These are phyloP conservation scores for Malus asiatica DNA, from an alignment of 306 rosid species.

Conservation along the genomic window DNA sequence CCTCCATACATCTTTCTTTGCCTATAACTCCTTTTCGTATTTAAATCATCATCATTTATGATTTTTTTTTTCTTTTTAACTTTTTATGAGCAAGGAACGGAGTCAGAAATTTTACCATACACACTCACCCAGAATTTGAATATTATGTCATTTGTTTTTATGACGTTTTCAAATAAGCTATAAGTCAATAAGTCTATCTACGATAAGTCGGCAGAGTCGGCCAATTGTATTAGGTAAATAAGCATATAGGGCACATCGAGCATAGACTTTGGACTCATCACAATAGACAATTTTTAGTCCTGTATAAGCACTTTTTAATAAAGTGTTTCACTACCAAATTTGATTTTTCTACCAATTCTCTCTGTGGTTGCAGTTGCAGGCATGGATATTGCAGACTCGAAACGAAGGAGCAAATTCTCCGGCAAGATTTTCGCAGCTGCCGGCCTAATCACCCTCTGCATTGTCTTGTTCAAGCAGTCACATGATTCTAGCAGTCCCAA, in stretches of 20 bases:
- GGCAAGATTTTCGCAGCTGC: conserved; percentile 55
- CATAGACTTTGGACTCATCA: not conserved
- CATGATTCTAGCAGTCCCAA: conserved; percentile 46
- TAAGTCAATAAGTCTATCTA: not conserved
- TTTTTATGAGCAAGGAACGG: not conserved
- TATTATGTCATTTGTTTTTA: too few relatives aligned
- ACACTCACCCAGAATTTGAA: too few relatives aligned
- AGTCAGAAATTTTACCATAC: too few relatives aligned
- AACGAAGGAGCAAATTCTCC: conserved; percentile 45
- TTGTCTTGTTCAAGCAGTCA: conserved; percentile 58
- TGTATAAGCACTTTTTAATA: not conserved
- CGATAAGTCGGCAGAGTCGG: not conserved
- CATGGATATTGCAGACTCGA: conserved; percentile 68
- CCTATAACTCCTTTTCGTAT: not conserved
- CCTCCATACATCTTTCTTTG: not conserved
- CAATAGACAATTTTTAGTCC: not conserved
- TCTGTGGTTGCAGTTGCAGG: conserved; percentile 33
- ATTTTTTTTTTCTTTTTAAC: not conserved
- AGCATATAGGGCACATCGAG: conserved; percentile 2
- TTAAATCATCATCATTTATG: not conserved
- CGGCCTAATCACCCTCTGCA: conserved; percentile 49
- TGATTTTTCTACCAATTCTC: not conserved
- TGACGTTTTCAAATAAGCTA: too few relatives aligned
- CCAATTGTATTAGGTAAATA: not conserved
- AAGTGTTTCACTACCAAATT: not conserved